Base-by-base conservation (phyloP, 306 rosid genomes). In the Cercis canadensis region DNA sequence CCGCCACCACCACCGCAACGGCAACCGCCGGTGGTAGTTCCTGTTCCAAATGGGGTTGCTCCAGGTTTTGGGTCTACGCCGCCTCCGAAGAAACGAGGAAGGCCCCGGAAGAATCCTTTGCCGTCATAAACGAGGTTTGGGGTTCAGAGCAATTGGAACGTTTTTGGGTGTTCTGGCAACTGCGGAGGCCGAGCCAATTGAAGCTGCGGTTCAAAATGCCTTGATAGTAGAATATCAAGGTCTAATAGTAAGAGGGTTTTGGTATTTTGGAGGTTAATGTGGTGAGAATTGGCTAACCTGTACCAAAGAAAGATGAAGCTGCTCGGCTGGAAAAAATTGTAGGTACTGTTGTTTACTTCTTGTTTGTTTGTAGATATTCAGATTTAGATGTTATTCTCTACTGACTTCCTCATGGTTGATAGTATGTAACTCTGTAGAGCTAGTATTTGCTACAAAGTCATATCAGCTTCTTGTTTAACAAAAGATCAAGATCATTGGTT, bases 21-120 rank as follows among this genome's bases (percentile, higher is more conserved):
- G 15, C 55, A 0, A 53, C 46, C 49, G 17, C 2, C 44, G 70
- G 45, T 16, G n/a, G 65, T 24, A 58, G 59, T 56, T 8, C 43
- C 43, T 24, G 52, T 59, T 44, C 55, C 80, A 0, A 77, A 72
- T 68, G 93, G 86, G 43, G 60, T 60, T 44, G 60, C 32, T 33
- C 14, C 56, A 33, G 41, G 0, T 12, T 8, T 65, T 18, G 17
- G 56, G 60, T 24, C 58, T 53, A 13, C 10, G 32, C 72, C 46
- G 29, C 29, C 29, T 24, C 29, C 29, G 29, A 24, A 24, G 84
- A 92, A 88, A 81, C 78, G 88, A 68, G 96, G 96, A 10, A 84
- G 96, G 79, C 87, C 90, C 0, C 82, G 83, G 62, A 78, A 74
- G 52, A 13, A 67, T 64, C 73, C 76, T 17, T 60, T 85, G 55